Evolutionary conservation across 2,329 filamentous ascomycete genomes (phyloP).

Genomic region (Ophiostoma australiae): DNA sequence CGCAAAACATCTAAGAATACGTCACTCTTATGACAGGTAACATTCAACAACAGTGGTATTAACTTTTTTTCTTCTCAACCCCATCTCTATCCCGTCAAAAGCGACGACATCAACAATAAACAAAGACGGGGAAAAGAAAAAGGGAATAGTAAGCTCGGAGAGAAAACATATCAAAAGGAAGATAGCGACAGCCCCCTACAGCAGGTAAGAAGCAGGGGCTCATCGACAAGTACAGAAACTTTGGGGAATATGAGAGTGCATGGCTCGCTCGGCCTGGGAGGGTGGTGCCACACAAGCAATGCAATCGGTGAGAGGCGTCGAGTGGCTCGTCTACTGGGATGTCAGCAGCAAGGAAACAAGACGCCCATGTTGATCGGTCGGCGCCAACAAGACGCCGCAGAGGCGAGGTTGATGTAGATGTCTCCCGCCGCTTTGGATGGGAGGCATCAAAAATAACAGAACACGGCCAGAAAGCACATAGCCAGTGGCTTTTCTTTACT

Average conservation of each 20-base stretch:
- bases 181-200: background rate
- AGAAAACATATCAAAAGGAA: background rate
- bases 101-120: background rate
- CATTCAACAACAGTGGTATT: conserved; percentile 13
- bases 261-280: background rate
- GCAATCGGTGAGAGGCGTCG: background rate
- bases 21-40: background rate
- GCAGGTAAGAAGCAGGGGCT: background rate
- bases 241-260: conserved; percentile 9
- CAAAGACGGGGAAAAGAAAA: background rate
- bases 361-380: background rate
- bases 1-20: background rate
- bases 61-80: background rate
- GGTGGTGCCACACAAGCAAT: background rate
- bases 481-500: background rate
- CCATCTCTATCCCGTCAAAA: background rate
- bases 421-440: too few species aligned
- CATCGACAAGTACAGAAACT: background rate
- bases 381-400: background rate
- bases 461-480: too few species aligned
- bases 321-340: background rate
- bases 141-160: conserved; percentile 1
- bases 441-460: too few species aligned
- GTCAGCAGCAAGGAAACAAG: background rate
- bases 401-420: background rate